Percentiles rank a stretch among this genome's conserved stretches.
phyloP scores from a whole-genome alignment of 2,329 filamentous ascomycete species.

The Aspergillus versicolor region DNA sequence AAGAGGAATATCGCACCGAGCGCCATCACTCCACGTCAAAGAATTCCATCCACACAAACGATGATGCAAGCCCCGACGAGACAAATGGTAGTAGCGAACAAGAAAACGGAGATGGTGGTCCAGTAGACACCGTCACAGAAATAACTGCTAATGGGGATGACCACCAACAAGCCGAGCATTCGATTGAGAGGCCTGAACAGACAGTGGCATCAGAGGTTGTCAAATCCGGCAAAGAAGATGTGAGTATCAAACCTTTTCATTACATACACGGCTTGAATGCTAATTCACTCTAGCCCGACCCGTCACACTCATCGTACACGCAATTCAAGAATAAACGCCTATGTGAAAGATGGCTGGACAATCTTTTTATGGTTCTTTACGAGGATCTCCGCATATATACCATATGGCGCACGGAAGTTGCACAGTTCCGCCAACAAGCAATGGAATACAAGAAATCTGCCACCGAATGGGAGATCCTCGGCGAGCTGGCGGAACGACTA shows the following conservation, averaged over 20 bases:
- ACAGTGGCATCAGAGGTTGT: constrained; percentile 74
- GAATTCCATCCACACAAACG: constrained; percentile 20
- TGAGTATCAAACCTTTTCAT: constrained; percentile 38
- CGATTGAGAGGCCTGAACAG: constrained; percentile 76
- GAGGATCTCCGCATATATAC: constrained; percentile 98
- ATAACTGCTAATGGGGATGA: constrained; percentile 34
- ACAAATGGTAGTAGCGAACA: constrained; percentile 37
- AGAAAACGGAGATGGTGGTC: constrained; percentile 30
- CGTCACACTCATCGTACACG: constrained; percentile 72
- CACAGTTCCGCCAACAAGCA: constrained; percentile 88
- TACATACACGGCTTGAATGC: not conserved
- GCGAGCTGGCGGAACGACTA: constrained; percentile 84
- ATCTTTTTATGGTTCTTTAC: constrained; percentile 98
- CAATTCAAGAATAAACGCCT: constrained; percentile 96
- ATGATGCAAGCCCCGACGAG: constrained; percentile 33
- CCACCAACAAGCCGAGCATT: constrained; percentile 30
- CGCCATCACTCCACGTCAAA: constrained; percentile 35
- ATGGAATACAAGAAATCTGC: constrained; percentile 95
- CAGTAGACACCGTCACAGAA: constrained; percentile 25
- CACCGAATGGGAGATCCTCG: constrained; percentile 97
- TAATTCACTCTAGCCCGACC: constrained; percentile 52
- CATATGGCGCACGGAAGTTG: constrained; percentile 98
- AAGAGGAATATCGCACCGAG: constrained; percentile 94
- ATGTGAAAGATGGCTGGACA: constrained; percentile 97
- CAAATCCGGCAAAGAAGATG: constrained; percentile 72